These are phyloP conservation scores for Phialophora expanda DNA, from an alignment of 2,329 filamentous ascomycete species.

Conservation along the genomic window DNA sequence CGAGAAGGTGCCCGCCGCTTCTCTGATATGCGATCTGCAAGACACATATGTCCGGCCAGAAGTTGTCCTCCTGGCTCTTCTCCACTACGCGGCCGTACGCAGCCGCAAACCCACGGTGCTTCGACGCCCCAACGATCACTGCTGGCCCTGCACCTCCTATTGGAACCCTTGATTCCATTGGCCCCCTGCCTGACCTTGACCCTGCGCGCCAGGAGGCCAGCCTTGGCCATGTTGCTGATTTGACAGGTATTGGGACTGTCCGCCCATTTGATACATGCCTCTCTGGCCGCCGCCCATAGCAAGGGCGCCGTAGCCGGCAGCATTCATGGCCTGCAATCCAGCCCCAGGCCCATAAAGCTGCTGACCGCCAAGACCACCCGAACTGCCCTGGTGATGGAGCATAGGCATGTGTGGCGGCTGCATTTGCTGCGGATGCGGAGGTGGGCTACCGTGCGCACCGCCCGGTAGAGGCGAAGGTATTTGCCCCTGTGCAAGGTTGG, in stretches of 20 bases:
- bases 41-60: not conserved
- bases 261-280: slow-evolving; percentile 36
- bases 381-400: slow-evolving; percentile 37
- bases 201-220: slow-evolving; percentile 33
- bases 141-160: slow-evolving; percentile 7
- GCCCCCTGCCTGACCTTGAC: slow-evolving; percentile 29
- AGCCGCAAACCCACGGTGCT: not conserved
- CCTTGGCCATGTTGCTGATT: slow-evolving; percentile 37
- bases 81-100: not conserved
- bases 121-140: not conserved
- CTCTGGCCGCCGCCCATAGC: slow-evolving; percentile 32
- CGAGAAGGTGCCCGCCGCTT: not conserved
- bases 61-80: not conserved
- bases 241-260: slow-evolving; percentile 37
- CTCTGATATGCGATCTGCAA: not conserved
- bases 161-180: slow-evolving; percentile 37
- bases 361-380: slow-evolving; percentile 32
- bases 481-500: slow-evolving; percentile 36
- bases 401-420: slow-evolving; percentile 40
- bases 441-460: slow-evolving; percentile 33
- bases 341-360: slow-evolving; percentile 38
- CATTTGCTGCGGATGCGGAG: slow-evolving; percentile 39
- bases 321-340: slow-evolving; percentile 40
- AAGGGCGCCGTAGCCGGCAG: slow-evolving; percentile 33
- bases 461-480: slow-evolving; percentile 39